Evolutionary conservation across 2,329 filamentous ascomycete genomes (phyloP).

Genomic region (Pezicula carpinea): DNA sequence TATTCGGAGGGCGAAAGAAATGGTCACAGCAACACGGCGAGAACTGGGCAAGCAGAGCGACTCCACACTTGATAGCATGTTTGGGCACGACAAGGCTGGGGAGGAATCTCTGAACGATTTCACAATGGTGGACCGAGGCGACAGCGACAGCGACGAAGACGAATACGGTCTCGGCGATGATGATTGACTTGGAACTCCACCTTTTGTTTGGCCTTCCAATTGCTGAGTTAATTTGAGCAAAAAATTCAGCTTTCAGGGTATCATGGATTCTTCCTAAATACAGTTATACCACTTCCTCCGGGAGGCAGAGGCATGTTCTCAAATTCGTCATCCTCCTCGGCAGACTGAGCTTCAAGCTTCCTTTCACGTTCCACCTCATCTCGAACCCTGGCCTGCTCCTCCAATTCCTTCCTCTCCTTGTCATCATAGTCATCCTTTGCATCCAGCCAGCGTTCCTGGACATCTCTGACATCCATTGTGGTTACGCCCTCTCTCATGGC

Average conservation of each 20-base stretch:
- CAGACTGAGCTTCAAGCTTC: slow-evolving; percentile 24
- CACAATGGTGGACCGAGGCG: slow-evolving; percentile 41
- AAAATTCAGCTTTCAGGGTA: slow-evolving; percentile 15
- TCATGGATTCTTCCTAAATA: slow-evolving; percentile 60
- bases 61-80: slow-evolving; percentile 35
- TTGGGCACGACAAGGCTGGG: slow-evolving; percentile 24
- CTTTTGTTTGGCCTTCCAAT: too few relatives aligned
- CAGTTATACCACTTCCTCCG: slow-evolving; percentile 62
- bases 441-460: slow-evolving; percentile 96
- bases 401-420: slow-evolving; percentile 68
- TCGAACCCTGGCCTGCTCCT: slow-evolving; percentile 62
- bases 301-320: slow-evolving; percentile 45
- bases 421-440: slow-evolving; percentile 83
- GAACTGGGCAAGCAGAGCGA: slow-evolving; percentile 36
- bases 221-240: too few relatives aligned
- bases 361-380: slow-evolving; percentile 33
- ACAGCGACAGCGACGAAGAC: slow-evolving; percentile 43
- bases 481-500: slow-evolving; percentile 77
- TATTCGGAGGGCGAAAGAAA: slow-evolving; percentile 67
- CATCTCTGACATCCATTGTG: slow-evolving; percentile 77
- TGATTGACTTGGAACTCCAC: slow-evolving; percentile 29
- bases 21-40: slow-evolving; percentile 64
- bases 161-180: slow-evolving; percentile 40
- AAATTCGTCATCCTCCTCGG: slow-evolving; percentile 35
- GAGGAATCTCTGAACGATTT: slow-evolving; percentile 32